A percentile compares a stretch with the other conserved stretches of the same genome.
Conservation (phyloP, 2,329 filamentous ascomycete species). For the Clarireedia homoeocarpa region DNA sequence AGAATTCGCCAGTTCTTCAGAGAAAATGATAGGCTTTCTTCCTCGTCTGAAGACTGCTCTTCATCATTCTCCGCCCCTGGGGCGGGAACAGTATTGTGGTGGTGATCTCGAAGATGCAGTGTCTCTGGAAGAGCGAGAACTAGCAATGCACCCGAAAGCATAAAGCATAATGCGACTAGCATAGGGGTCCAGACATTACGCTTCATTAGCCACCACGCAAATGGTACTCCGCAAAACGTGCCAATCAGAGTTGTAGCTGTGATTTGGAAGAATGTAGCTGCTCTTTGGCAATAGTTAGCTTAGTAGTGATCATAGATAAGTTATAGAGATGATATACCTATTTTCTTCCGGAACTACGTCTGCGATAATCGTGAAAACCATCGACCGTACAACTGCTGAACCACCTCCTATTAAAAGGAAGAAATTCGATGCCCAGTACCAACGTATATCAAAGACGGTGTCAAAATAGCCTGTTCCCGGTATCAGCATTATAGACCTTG, state of each 20-base stretch:
- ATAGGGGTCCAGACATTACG: constrained; percentile 12
- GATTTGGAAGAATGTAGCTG: constrained; percentile 28
- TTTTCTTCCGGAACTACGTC: constrained; percentile 31
- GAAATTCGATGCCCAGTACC: constrained; percentile 27
- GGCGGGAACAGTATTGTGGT: neutral
- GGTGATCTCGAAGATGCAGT: neutral
- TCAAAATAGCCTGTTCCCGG: constrained; percentile 4
- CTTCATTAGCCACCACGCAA: constrained; percentile 31
- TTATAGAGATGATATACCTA: neutral
- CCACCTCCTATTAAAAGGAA: constrained; percentile 29
- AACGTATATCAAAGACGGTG: constrained; percentile 15
- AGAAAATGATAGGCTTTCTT: neutral
- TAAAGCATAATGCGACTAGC: constrained; percentile 5
- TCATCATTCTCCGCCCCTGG: neutral
- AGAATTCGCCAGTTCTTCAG: neutral
- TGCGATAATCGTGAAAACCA: constrained; percentile 29
- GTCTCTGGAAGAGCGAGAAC: constrained; percentile 21
- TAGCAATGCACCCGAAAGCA: constrained; percentile 5
- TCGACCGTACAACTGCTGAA: constrained; percentile 24
- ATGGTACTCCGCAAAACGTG: constrained; percentile 28
- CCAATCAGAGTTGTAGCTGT: constrained; percentile 23
- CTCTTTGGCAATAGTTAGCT: constrained; percentile 16
- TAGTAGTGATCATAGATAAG: neutral
- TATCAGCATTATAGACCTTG: neutral
- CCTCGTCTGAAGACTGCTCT: neutral